Conservation (phyloP, 2,329 filamentous ascomycete species). For the Stachybotrys chartarum region DNA sequence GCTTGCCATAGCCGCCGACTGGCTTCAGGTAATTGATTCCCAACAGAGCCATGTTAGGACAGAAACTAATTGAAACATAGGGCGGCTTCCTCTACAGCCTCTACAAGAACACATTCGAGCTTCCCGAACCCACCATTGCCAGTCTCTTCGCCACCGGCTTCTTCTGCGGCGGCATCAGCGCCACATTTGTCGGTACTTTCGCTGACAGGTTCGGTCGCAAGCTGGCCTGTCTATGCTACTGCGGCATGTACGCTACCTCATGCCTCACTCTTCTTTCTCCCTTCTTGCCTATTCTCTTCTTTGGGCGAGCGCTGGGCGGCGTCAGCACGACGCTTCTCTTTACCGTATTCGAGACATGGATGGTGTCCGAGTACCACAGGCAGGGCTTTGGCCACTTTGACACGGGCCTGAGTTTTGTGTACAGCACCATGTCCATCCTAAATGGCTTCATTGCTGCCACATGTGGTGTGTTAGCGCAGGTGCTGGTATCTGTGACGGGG, state of each 20-base stretch:
- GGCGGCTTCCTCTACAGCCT: slow-evolving; percentile 44
- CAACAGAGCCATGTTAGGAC: neutral
- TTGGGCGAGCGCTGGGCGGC: slow-evolving; percentile 48
- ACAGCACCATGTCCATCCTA: slow-evolving; percentile 43
- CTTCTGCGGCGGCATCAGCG: slow-evolving; percentile 39
- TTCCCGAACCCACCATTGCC: slow-evolving; percentile 36
- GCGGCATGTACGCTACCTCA: slow-evolving; percentile 41
- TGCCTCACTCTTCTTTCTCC: slow-evolving; percentile 43
- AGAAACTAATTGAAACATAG: slow-evolving; percentile 9
- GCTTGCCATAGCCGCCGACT: slow-evolving; percentile 24
- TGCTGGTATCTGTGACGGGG: slow-evolving; percentile 39
- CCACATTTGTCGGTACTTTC: slow-evolving; percentile 28
- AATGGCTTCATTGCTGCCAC: slow-evolving; percentile 50
- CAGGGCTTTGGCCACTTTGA: slow-evolving; percentile 31
- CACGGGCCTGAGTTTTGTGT: slow-evolving; percentile 40
- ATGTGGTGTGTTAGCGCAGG: slow-evolving; percentile 44
- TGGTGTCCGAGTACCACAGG: slow-evolving; percentile 48
- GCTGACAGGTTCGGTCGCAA: slow-evolving; percentile 41
- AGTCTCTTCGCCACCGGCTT: slow-evolving; percentile 40
- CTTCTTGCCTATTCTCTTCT: slow-evolving; percentile 35
- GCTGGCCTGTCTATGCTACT: slow-evolving; percentile 45
- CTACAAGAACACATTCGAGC: slow-evolving; percentile 41
- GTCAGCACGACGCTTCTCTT: slow-evolving; percentile 50
- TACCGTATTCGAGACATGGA: slow-evolving; percentile 53
- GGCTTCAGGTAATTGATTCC: slow-evolving; percentile 10